A percentile compares a stretch with the other conserved stretches of the same genome.
Evolutionary conservation across 2,329 filamentous ascomycete genomes (phyloP).

Genomic region (Lizonia empirigonia): DNA sequence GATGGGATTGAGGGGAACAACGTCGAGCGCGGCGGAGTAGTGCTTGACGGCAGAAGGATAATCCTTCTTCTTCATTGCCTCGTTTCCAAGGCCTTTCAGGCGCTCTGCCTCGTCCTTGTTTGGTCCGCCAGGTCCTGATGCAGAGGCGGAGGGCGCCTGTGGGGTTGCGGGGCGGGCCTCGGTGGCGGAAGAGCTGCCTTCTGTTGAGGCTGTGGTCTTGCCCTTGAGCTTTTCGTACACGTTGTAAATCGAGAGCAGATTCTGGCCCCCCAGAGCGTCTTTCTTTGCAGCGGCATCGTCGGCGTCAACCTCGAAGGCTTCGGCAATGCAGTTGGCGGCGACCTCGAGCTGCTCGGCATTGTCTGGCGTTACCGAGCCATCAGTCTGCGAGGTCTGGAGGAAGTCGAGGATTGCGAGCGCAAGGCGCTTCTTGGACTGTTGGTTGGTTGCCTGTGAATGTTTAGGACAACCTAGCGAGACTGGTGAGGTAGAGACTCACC

Average conservation of each 20-base stretch:
- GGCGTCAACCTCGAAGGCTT: constrained; percentile 95
- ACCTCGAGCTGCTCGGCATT: constrained; percentile 95
- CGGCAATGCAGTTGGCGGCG: constrained; percentile 89
- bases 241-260: constrained; percentile 86
- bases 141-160: constrained; percentile 38
- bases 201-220: constrained; percentile 58
- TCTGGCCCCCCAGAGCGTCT: constrained; percentile 83
- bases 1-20: constrained; percentile 87
- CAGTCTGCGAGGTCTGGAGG: constrained; percentile 79
- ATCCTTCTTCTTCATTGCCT: constrained; percentile 93
- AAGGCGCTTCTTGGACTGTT: constrained; percentile 75
- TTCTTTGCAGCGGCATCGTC: constrained; percentile 72
- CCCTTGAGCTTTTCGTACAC: constrained; percentile 95
- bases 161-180: constrained; percentile 51
- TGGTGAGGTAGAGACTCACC: constrained; percentile 31
- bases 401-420: constrained; percentile 98
- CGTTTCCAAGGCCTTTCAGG: constrained; percentile 89
- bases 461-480: constrained; percentile 19
- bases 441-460: constrained; percentile 42
- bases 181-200: constrained; percentile 50
- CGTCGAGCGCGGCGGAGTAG: constrained; percentile 83
- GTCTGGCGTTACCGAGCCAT: constrained; percentile 86
- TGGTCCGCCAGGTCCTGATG: constrained; percentile 51
- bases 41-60: constrained; percentile 80
- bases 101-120: constrained; percentile 81